A percentile compares a stretch with the other conserved stretches of the same genome.
These are phyloP conservation scores for Primulina eburnea DNA, from an alignment of 257 asterid species.

Conservation along the genomic window DNA sequence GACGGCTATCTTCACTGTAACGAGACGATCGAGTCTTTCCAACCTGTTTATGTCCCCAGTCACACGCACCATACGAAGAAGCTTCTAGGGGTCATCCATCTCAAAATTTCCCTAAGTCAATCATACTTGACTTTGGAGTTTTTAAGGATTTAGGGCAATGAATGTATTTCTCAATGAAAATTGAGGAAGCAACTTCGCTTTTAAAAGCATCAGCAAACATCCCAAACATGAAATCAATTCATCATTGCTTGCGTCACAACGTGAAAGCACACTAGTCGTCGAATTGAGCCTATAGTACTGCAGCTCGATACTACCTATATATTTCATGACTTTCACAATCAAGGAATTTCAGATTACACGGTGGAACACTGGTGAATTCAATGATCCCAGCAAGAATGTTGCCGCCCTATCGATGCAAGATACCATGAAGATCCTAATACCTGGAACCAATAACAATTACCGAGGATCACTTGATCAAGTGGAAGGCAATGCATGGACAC, in stretches of 20 bases:
- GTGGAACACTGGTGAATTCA: slow-evolving; percentile 39
- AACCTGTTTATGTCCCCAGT: no score
- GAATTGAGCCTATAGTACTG: slow-evolving; percentile 52
- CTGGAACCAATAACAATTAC: slow-evolving; percentile 26
- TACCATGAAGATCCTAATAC: slow-evolving; percentile 95
- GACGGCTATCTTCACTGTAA: no score
- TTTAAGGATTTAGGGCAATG: slow-evolving; percentile 41
- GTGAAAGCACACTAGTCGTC: slow-evolving; percentile 47
- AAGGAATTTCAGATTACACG: slow-evolving; percentile 50
- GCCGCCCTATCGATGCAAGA: slow-evolving; percentile 84
- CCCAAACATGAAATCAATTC: slow-evolving; percentile 84
- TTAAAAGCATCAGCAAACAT: slow-evolving; percentile 94
- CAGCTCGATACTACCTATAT: slow-evolving; percentile 26
- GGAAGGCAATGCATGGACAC: neutral
- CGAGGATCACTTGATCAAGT: neutral
- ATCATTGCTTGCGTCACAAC: slow-evolving; percentile 68
- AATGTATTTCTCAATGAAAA: slow-evolving; percentile 65
- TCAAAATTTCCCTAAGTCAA: no score
- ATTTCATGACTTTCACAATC: slow-evolving; percentile 44
- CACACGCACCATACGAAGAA: no score
- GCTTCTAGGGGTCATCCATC: no score
- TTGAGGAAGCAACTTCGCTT: slow-evolving; percentile 69
- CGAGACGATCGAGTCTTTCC: no score
- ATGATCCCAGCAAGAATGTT: slow-evolving; percentile 82
- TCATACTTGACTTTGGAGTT: no score